phyloP scores from a whole-genome alignment of 1,284 basidiomycete species.

The Irpex lacteus region DNA sequence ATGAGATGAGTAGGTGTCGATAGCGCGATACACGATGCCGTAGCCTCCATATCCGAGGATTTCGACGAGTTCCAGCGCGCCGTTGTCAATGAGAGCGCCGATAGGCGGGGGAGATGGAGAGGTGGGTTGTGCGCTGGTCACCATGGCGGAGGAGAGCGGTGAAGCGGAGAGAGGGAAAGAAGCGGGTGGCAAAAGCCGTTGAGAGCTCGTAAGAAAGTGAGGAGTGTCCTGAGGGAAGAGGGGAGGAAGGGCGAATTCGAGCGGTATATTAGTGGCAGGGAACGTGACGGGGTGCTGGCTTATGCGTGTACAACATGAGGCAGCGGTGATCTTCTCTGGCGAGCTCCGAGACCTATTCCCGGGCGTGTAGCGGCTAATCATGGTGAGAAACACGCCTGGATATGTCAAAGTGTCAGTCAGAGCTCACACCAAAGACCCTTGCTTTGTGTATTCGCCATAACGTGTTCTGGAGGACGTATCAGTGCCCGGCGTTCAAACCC shows the following conservation, averaged over 20 bases:
- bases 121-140: constrained; percentile 44
- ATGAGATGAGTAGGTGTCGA: constrained; percentile 55
- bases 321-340: constrained; percentile 18
- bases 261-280: constrained; percentile 25
- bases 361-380: constrained; percentile 8
- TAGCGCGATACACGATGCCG: constrained; percentile 92
- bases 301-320: constrained; percentile 37
- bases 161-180: constrained; percentile 32
- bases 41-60: constrained; percentile 91
- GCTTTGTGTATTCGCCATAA: not conserved
- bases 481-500: constrained; percentile 6
- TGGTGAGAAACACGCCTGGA: constrained; percentile 10
- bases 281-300: constrained; percentile 32
- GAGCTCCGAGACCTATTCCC: constrained; percentile 10
- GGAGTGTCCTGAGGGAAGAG: constrained; percentile 17
- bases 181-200: constrained; percentile 19
- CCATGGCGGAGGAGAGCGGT: constrained; percentile 50
- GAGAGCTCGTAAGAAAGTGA: constrained; percentile 15
- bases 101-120: constrained; percentile 62
- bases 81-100: constrained; percentile 79
- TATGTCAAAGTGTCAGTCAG: constrained; percentile 8
- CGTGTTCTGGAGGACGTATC: constrained; percentile 13
- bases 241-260: constrained; percentile 19
- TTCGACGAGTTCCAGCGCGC: constrained; percentile 82
- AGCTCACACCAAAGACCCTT: not conserved